These are phyloP conservation scores for Rutstroemia sp. DNA, from an alignment of 2,329 filamentous ascomycete genomes.

Conservation along the genomic window DNA sequence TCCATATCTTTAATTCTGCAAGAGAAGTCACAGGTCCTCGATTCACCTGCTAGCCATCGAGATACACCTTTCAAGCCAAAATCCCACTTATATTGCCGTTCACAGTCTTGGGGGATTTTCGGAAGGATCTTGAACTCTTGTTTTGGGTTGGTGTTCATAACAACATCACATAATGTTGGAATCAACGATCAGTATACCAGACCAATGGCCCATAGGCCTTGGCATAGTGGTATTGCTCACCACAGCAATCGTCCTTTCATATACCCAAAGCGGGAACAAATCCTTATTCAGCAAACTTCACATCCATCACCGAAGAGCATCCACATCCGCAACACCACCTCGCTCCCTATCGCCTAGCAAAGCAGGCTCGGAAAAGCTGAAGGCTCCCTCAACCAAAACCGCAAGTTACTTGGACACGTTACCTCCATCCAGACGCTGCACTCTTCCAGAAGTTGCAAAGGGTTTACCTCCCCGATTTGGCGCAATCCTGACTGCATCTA, in stretches of 20 bases:
- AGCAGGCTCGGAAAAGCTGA: background rate
- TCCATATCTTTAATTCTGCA: no score
- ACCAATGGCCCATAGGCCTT: slow-evolving; percentile 23
- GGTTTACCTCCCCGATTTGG: slow-evolving; percentile 13
- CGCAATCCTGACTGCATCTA: slow-evolving; percentile 12
- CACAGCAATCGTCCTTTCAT: slow-evolving; percentile 13
- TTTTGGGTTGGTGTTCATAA: background rate
- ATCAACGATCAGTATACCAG: slow-evolving; percentile 9
- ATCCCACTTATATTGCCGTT: no score
- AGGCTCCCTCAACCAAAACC: slow-evolving; percentile 4
- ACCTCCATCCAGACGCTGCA: slow-evolving; percentile 24
- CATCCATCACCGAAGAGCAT: slow-evolving; percentile 24
- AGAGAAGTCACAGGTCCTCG: no score
- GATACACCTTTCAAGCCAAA: no score
- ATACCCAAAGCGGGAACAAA: slow-evolving; percentile 21
- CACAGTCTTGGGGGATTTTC: no score
- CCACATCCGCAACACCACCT: slow-evolving; percentile 27
- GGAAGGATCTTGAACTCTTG: background rate
- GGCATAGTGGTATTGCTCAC: slow-evolving; percentile 19
- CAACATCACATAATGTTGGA: background rate
- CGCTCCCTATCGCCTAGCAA: slow-evolving; percentile 25
- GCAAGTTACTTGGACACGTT: slow-evolving; percentile 13
- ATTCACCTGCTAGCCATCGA: no score
- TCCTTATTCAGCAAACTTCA: slow-evolving; percentile 19
- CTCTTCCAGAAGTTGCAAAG: slow-evolving; percentile 22